Base-by-base conservation (phyloP, 345 rosid genomes). In the Camelina sativa region DNA sequence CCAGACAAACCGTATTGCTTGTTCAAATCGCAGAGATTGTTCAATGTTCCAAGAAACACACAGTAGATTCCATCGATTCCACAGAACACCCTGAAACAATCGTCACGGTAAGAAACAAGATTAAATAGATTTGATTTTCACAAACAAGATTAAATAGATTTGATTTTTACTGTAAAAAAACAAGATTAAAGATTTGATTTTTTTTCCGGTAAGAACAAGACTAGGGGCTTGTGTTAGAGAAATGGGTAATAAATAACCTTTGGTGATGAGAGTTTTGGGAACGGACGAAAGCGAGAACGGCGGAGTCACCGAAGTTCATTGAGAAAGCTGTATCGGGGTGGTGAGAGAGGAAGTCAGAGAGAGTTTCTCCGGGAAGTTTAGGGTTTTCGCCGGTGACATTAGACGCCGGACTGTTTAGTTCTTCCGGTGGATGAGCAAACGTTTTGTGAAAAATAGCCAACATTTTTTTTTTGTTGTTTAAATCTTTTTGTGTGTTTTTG, bases 341-440 rank as follows among this genome's bases (percentile, higher is more conserved):
- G 47, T 67, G 84, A 7, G 90, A 84, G 1, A 81, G 79, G 79
- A 94, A 94, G 16, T 90, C 91, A 20, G 69, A 78, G 59, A 91
- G 80, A 28, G 91, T 90, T 30, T 90, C 87, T 4, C 80, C 79
- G 5, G 97, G 92, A n/a, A 69, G 86, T 80, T 94, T 90, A 10
- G 91, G 89, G 61, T 58, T 80, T 69, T 65, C 80, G 0, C 86
- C 69, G 60, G 82, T 66, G 22, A 69, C 35, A 16, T 77, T 78
- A 37, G 97, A 85, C 22, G 91, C 89, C 34, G 98, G 98, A 68
- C 97, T 90, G 67, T 90, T 82, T 11, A 94, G 93, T 87, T 94
- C 98, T 66, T 87, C 89, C 7, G 97, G 98, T 15, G 98, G 96
- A 67, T 94, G 82, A 48, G 86, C 97, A 67, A 84, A 84, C 2